Percentiles rank a stretch among this genome's conserved stretches.
These are phyloP conservation scores for Monosporascus sp. DNA, from an alignment of 2,329 filamentous ascomycete genomes.

Conservation along the genomic window DNA sequence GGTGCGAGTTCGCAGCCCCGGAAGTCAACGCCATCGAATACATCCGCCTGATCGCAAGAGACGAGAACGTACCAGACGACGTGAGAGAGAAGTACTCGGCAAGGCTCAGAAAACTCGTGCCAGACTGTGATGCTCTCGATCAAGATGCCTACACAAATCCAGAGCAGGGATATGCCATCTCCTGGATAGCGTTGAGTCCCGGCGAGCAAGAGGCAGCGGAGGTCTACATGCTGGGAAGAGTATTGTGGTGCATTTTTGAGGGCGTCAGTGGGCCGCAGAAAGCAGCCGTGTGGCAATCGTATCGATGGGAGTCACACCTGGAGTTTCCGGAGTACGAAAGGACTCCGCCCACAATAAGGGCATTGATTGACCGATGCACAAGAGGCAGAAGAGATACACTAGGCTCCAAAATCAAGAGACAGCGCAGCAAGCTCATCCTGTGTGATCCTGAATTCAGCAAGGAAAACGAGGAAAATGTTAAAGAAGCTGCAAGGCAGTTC, in stretches of 20 bases:
- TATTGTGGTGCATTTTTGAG: conserved; percentile 60
- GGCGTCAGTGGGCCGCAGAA: conserved; percentile 53
- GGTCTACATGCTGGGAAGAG: conserved; percentile 57
- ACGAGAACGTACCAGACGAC: conserved; percentile 38
- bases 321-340: conserved; percentile 49
- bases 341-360: conserved; percentile 40
- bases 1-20: conserved; percentile 56
- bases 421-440: conserved; percentile 41
- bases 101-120: conserved; percentile 39
- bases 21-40: conserved; percentile 57
- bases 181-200: conserved; percentile 49
- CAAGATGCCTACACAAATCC: conserved; percentile 44
- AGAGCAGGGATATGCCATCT: conserved; percentile 46
- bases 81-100: conserved; percentile 35
- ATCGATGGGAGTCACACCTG: conserved; percentile 48
- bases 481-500: conserved; percentile 35
- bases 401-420: conserved; percentile 38
- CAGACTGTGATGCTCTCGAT: conserved; percentile 38
- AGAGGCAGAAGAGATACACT: conserved; percentile 40
- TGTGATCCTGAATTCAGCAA: conserved; percentile 26
- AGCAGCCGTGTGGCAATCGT: conserved; percentile 54
- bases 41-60: conserved; percentile 46
- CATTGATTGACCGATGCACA: conserved; percentile 48
- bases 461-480: conserved; percentile 29
- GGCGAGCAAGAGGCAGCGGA: conserved; percentile 52